These are phyloP conservation scores for Botrytis byssoidea DNA, from an alignment of 2,329 filamentous ascomycete genomes.

Conservation along the genomic window DNA sequence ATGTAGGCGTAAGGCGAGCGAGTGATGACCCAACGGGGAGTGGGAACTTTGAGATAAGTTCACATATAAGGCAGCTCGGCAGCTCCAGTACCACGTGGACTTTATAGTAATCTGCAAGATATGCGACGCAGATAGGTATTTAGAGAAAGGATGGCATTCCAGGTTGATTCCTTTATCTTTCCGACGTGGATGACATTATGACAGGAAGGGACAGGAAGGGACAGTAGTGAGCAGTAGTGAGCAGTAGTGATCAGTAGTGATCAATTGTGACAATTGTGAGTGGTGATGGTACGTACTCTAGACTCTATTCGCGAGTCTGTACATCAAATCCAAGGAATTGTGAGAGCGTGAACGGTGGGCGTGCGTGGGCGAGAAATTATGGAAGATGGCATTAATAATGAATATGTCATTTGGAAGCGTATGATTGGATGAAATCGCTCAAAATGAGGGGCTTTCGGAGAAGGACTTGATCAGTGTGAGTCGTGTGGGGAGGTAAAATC, in stretches of 20 bases:
- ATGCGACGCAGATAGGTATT: neutral
- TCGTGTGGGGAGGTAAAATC: neutral
- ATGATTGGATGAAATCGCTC: neutral
- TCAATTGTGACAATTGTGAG: neutral
- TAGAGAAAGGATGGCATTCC: neutral
- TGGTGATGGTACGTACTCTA: neutral
- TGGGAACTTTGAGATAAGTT: constrained; percentile 3
- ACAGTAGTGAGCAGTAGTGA: no score
- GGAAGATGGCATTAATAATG: neutral
- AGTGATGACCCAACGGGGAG: constrained; percentile 6
- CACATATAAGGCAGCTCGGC: neutral
- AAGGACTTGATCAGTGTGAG: neutral
- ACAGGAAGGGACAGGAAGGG: neutral
- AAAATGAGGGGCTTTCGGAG: neutral
- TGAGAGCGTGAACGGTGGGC: no score
- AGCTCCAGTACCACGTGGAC: neutral
- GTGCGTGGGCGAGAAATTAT: neutral
- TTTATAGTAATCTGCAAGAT: neutral
- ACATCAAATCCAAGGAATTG: neutral
- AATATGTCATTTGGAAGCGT: neutral
- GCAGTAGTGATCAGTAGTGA: neutral
- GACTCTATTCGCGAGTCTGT: neutral
- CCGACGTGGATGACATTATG: neutral
- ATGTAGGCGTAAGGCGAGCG: constrained; percentile 11
- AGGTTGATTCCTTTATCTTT: constrained; percentile 2